These are phyloP conservation scores for Meyerozyma guilliermondii DNA, from an alignment of 1,139 yeast species.

Conservation along the genomic window DNA sequence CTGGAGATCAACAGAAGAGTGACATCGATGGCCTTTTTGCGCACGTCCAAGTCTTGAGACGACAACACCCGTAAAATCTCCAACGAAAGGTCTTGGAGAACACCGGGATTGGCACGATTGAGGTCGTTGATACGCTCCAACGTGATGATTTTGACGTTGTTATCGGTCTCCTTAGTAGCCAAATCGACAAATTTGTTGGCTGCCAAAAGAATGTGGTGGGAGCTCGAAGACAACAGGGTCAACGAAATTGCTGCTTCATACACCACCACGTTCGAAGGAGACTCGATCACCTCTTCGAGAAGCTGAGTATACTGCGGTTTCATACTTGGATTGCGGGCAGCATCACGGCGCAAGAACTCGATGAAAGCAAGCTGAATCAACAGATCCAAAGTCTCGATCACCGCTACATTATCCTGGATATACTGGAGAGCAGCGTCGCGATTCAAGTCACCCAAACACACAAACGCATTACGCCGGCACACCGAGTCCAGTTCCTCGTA, in stretches of 20 bases:
- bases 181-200: conserved; percentile 84
- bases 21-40: conserved; percentile 80
- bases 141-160: conserved; percentile 88
- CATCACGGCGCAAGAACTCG: conserved; percentile 86
- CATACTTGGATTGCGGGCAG: conserved; percentile 56
- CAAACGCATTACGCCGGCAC: conserved; percentile 93
- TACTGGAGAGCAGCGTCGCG: conserved; percentile 81
- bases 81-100: conserved; percentile 77
- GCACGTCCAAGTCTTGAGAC: conserved; percentile 87
- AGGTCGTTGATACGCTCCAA: conserved; percentile 80
- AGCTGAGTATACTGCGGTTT: conserved; percentile 69
- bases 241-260: conserved; percentile 91
- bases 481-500: conserved; percentile 85
- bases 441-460: conserved; percentile 77
- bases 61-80: conserved; percentile 83
- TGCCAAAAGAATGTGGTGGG: conserved; percentile 64
- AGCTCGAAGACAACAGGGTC: conserved; percentile 64
- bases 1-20: conserved; percentile 74
- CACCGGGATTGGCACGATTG: conserved; percentile 72
- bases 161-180: conserved; percentile 88
- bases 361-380: conserved; percentile 84
- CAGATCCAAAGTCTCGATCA: conserved; percentile 72
- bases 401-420: conserved; percentile 64
- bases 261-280: conserved; percentile 68
- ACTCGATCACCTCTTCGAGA: conserved; percentile 68